Evolutionary conservation across 805 yeast genomes (phyloP), one percentile per base, ranked within the genome.

Genomic region (Metschnikowia cubensis): DNA sequence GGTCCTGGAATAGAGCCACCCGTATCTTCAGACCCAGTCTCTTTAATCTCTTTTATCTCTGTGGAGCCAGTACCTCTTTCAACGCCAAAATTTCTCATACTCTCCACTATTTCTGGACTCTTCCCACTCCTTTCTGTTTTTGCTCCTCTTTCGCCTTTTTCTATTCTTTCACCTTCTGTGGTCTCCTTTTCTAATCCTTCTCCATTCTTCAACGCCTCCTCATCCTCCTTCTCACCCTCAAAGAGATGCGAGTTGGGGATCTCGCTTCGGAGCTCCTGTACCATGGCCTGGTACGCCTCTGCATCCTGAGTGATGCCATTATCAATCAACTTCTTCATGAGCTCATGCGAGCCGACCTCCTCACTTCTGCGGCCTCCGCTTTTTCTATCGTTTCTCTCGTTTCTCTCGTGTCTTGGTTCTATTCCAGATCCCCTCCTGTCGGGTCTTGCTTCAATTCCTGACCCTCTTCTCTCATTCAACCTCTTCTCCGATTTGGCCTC

Each of bases 271-370:
- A 70, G 64, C 20, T 72, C 76, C 18, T 58, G 59, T 4, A 74
- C 54, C 48, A 74, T 48, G 33, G 53, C 47, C 35, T 66, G 63
- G 54, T 63, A 70, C 18, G 66, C 72, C 5, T 42, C 46, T 18
- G 61, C 68, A 37, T 63, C 62, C 22, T 61, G 61, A 44, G 73
- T 63, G 2, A 66, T 63, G 0, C 74, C 74, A 22, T 60, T 65
- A 31, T 63, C 62, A 6, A 69, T 62, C 18, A 74, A 48, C 52
- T 70, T 73, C 50, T 68, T 69, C 69, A 72, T 65, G 17, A 73
- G 58, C 49, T 64, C 71, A 46, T 47, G 33, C 3, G 52, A 31
- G 35, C 51, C 52, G 4, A 35, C 25, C 6, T 49, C 55, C 2
- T 46, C 52, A 15, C 33, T 38, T 43, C 8, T 25, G 11, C 29